A percentile compares a stretch with the other conserved stretches of the same genome.
phyloP scores from a whole-genome alignment of 2,329 filamentous ascomycete genomes.

The Eutypella sp. region DNA sequence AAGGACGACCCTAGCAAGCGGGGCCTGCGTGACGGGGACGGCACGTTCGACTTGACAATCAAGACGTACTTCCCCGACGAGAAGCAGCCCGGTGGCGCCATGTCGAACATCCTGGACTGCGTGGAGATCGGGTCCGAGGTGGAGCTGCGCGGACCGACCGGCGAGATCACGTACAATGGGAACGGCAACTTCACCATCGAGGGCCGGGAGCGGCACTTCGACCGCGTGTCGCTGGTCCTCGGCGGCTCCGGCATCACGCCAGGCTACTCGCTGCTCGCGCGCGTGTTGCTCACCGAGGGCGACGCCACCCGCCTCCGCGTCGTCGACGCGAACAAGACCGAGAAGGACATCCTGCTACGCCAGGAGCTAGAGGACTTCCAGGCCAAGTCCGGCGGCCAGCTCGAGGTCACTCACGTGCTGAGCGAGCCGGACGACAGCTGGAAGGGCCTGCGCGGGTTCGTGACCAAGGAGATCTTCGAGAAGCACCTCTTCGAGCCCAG shows the following conservation, averaged over 20 bases:
- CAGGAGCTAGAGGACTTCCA: background rate
- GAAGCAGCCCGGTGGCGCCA: slow-evolving; percentile 46
- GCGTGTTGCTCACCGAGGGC: background rate
- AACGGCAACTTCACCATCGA: slow-evolving; percentile 41
- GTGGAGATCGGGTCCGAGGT: slow-evolving; percentile 41
- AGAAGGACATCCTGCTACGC: background rate
- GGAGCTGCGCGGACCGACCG: slow-evolving; percentile 46
- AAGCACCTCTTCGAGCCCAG: slow-evolving; percentile 24
- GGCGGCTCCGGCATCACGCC: slow-evolving; percentile 48
- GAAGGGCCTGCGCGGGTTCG: slow-evolving; percentile 40
- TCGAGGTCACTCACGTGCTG: slow-evolving; percentile 45
- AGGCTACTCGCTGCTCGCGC: slow-evolving; percentile 34
- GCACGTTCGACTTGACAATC: slow-evolving; percentile 43
- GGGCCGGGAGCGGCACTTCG: slow-evolving; percentile 21
- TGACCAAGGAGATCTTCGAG: slow-evolving; percentile 36
- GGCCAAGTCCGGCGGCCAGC: background rate
- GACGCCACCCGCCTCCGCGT: background rate
- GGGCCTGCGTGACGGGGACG: slow-evolving; percentile 27
- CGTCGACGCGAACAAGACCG: background rate
- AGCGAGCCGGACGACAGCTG: slow-evolving; percentile 37
- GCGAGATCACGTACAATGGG: slow-evolving; percentile 45
- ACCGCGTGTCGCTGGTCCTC: slow-evolving; percentile 39
- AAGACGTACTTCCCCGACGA: slow-evolving; percentile 47
- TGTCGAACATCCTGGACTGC: slow-evolving; percentile 48
- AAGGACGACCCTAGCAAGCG: background rate